Percentiles rank a stretch among this genome's conserved stretches.
Conservation (phyloP, 2,329 filamentous ascomycete species). For the Aspergillus niger region DNA sequence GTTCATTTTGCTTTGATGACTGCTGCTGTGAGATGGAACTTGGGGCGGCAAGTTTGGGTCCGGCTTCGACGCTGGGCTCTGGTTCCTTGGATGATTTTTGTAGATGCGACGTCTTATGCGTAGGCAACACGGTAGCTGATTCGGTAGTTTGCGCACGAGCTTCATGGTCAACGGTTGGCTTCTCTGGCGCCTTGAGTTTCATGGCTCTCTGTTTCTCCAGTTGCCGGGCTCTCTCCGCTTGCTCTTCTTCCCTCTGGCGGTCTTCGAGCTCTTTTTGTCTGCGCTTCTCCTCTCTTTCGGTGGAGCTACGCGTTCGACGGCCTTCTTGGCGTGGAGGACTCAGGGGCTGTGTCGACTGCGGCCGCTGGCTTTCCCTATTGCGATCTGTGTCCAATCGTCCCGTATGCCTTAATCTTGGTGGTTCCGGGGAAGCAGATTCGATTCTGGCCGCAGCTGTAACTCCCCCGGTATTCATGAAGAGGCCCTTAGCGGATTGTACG, state of each 20-base stretch:
- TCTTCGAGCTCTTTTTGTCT: slow-evolving; percentile 38
- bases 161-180: slow-evolving; percentile 36
- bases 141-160: slow-evolving; percentile 26
- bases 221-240: slow-evolving; percentile 22
- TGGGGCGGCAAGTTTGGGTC: slow-evolving; percentile 30
- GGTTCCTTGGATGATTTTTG: slow-evolving; percentile 36
- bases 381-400: slow-evolving; percentile 30
- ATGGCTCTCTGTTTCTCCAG: slow-evolving; percentile 38
- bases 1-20: slow-evolving; percentile 37
- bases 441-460: slow-evolving; percentile 61
- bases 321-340: slow-evolving; percentile 41
- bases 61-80: slow-evolving; percentile 31
- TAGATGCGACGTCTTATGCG: slow-evolving; percentile 29
- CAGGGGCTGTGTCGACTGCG: slow-evolving; percentile 25
- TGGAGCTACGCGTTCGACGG: slow-evolving; percentile 60
- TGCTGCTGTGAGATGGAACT: slow-evolving; percentile 26
- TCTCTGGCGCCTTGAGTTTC: slow-evolving; percentile 36
- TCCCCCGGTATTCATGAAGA: slow-evolving; percentile 74
- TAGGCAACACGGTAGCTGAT: slow-evolving; percentile 24
- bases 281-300: slow-evolving; percentile 54
- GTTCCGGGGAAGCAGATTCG: slow-evolving; percentile 53
- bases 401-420: slow-evolving; percentile 31
- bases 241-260: slow-evolving; percentile 40
- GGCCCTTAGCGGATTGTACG: slow-evolving; percentile 79
- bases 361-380: slow-evolving; percentile 19